A percentile compares a stretch with the other conserved stretches of the same genome.
phyloP scores from a whole-genome alignment of 495 filamentous ascomycete species.

The Neurospora sp. region DNA sequence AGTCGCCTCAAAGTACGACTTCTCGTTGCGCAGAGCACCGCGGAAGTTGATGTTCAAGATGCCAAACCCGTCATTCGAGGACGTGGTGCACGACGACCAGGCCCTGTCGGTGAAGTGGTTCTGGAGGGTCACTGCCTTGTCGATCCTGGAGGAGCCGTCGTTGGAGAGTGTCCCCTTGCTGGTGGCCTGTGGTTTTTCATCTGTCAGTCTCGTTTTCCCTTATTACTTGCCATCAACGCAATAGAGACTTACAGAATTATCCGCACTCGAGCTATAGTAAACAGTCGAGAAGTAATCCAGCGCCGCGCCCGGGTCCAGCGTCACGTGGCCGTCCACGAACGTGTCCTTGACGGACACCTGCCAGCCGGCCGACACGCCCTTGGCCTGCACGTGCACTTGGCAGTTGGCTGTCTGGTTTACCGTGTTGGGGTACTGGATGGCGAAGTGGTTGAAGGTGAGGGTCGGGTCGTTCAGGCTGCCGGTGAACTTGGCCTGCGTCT shows the following conservation, averaged over 20 bases:
- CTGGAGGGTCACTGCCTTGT: conserved; percentile 22
- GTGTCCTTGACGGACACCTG: conserved; percentile 30
- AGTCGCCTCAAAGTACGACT: conserved; percentile 30
- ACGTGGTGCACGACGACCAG: conserved; percentile 31
- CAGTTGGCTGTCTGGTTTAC: conserved; percentile 26
- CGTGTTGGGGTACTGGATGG: conserved; percentile 17
- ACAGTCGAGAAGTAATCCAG: conserved; percentile 29
- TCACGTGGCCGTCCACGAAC: conserved; percentile 23
- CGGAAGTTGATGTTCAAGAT: conserved; percentile 39
- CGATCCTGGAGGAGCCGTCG: conserved; percentile 14
- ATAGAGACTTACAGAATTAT: conserved; percentile 20
- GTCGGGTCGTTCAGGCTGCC: conserved; percentile 27
- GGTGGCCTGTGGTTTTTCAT: too few relatives aligned
- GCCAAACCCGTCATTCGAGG: conserved; percentile 19
- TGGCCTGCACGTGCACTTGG: conserved; percentile 28
- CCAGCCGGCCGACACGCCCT: conserved; percentile 29
- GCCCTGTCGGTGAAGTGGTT: conserved; percentile 19
- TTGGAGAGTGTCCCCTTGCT: conserved; percentile 19
- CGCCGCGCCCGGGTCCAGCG: conserved; percentile 22
- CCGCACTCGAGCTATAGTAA: conserved; percentile 32
- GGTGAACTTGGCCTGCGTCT: conserved; percentile 19
- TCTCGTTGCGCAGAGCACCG: conserved; percentile 25
- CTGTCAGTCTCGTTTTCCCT: too few relatives aligned
- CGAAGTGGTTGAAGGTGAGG: conserved; percentile 26
- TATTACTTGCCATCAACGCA: neutral